Evolutionary conservation across 176 grass and related monocot genomes (phyloP), one percentile per base, ranked within the genome.

Genomic region (Oryza glumipatula): DNA sequence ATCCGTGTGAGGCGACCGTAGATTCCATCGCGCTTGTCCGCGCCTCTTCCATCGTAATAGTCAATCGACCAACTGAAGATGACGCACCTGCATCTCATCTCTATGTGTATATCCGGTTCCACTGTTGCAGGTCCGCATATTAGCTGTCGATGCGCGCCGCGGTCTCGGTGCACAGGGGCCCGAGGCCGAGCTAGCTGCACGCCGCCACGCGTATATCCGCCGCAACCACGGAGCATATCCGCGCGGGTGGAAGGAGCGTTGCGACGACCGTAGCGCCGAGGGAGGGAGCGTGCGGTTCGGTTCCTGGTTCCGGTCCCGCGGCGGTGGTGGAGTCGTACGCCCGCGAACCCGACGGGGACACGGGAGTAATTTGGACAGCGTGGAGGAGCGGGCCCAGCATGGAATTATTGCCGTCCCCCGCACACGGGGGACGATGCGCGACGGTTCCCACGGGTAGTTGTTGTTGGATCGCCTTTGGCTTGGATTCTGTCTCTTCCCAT

Each of bases 351-450:
- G 41, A 21, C 24, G 24, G 38, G 41, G 26, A 19, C 4, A 4
- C 39, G 39, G 39, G 39, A 43, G 1, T 26, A 47, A 76, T 21
- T 19, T 66, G 43, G 73, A 49, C 84, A 83, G 79, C 73, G 68
- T 30, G 36, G 19, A 9, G 3, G 65, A 43, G 39, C 39, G 88
- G 60, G 3, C 83, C 73, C 23, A 11, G 6, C 13, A 24, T 77
- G 68, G 78, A 89, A 89, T 89, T 76, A 89, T 89, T 82, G 78
- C 77, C 72, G 60, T 5, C 47, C 54, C 54, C 80, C n/a, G 11
- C 75, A 73, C 84, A 68, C 67, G 4, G 83, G 36, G n/a, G n/a
- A 15, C 46, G 73, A 33, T 5, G 35, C 23, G 19, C 46, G 73
- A 26, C 24, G 24, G 24, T 26, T 26, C 24, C 24, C 1, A 33